Evolutionary conservation across 2,329 filamentous ascomycete species (phyloP), one percentile per base, ranked within the genome.

Genomic region (Magnaporthiopsis poae): DNA sequence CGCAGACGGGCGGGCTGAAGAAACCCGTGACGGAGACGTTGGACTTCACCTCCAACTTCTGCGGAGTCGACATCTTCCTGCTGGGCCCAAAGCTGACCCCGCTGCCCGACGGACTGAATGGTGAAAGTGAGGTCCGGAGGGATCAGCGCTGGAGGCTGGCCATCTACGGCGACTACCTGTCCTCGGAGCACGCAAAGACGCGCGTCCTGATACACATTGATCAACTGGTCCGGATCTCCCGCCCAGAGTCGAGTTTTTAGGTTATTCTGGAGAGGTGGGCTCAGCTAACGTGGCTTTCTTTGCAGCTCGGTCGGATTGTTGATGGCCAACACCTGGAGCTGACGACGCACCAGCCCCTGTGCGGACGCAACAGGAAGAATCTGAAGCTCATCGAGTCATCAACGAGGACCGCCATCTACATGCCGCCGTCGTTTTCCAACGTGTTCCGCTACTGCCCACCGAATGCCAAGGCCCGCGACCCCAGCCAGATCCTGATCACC

Each of bases 361-460:
- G 93, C 76, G 95, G 95, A 63, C 90, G 95, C 63, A 94, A 93
- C 71, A 87, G 95, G 71, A 96, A 96, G 81, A 97, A 97, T 76
- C 96, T 99, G 80, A 98, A 98, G 81, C 81, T 95, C 73, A 97
- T 99, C 74, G 95, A 99, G 78, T 96, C 95, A 18, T 88, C 90
- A 35, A 98, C 95, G 18, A 92, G 93, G 73, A 98, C 95, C 11
- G 94, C 95, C 70, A 98, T 99, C 73, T 99, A 99, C 80, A 98
- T 99, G 75, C 95, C 95, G 35, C 92, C 93, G 9, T 90, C 94
- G 0, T 98, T 98, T 75, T 93, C 94, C 18, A 88, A 90, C 68
- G 88, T 97, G 70, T 97, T 95, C 74, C 90, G 91, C 68, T 99
- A 96, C 76, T 91, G 88, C 65, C 93, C 94, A 1, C 87, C 87